Base-by-base conservation (phyloP, 306 rosid genomes). In the Inga laurina region DNA sequence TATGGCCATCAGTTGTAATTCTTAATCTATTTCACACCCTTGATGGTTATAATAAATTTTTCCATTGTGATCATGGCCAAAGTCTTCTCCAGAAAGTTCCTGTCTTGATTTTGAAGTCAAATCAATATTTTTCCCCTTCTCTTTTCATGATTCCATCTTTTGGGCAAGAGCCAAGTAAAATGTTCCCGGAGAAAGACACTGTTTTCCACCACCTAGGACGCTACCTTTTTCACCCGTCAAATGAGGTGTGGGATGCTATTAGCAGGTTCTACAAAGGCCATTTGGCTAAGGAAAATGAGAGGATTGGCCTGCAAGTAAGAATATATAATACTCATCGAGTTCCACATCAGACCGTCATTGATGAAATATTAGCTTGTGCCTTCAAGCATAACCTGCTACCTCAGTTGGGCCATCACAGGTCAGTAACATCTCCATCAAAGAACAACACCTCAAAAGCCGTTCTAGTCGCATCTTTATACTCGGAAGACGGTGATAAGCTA, bases 331-430 rank as follows among this genome's bases (percentile, higher is more conserved):
- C 89, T 80, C 89, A 62, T 68, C 70, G 39, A 78, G 37, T 65
- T 43, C 80, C 91, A 2, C 91, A 93, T 72, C 73, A 88, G 73
- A 87, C 95, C 49, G 86, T 91, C 12, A 48, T 90, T 45, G 88
- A 89, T 81, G 93, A 91, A 85, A 93, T 90, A 65, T 30, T 93
- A 77, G 85, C 93, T 44, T 93, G 97, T 85, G 59, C 84, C n/a
- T 5, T 18, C 37, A 88, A 82, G 87, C 92, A 91, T 83, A 88
- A 89, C 79, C 84, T 91, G 76, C 84, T 93, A 48, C 97, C 97
- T 66, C 88, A 89, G 74, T 35, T 81, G 48, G 59, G 52, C 39
- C 41, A 41, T 85, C 89, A 37, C 4, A 86, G 76, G 5, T 52
- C 46, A 43, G 45, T 43, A 78, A 32, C 27, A 68, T 78, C 85